phyloP scores from a whole-genome alignment of 805 yeast genomes.

The Metschnikowia noctiluminum region DNA sequence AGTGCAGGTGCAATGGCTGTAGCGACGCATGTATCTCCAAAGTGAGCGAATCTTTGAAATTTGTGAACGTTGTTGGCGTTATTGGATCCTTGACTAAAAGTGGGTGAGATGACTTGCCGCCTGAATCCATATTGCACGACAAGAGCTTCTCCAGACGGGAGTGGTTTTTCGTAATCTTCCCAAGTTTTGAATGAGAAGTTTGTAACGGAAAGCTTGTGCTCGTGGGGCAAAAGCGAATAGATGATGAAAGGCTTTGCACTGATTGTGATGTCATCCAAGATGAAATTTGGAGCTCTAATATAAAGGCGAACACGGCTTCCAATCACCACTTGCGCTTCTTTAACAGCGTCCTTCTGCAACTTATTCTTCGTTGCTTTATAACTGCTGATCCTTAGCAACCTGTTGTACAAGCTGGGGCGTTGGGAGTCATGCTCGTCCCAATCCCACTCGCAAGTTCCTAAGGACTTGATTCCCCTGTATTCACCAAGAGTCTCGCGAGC shows the following conservation, averaged over 20 bases:
- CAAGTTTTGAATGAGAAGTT: constrained; percentile 81
- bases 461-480: constrained; percentile 83
- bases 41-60: constrained; percentile 78
- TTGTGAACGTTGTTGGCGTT: constrained; percentile 84
- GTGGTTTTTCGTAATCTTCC: constrained; percentile 85
- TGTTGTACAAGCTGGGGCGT: constrained; percentile 74
- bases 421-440: constrained; percentile 75
- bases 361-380: constrained; percentile 73
- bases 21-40: constrained; percentile 66
- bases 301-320: constrained; percentile 65
- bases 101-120: constrained; percentile 76
- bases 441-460: constrained; percentile 84
- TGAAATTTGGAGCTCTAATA: constrained; percentile 52
- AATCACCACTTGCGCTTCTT: constrained; percentile 39
- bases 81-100: constrained; percentile 75
- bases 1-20: constrained; percentile 85
- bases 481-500: constrained; percentile 72
- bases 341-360: constrained; percentile 55
- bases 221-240: constrained; percentile 78
- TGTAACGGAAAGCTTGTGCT: constrained; percentile 79
- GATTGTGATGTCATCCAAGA: constrained; percentile 44
- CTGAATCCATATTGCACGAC: constrained; percentile 93
- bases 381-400: constrained; percentile 70
- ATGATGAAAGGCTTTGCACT: constrained; percentile 52
- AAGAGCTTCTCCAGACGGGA: constrained; percentile 76